Evolutionary conservation across 2,329 filamentous ascomycete genomes (phyloP).

Genomic region (Pseudogymnoascus sp.): DNA sequence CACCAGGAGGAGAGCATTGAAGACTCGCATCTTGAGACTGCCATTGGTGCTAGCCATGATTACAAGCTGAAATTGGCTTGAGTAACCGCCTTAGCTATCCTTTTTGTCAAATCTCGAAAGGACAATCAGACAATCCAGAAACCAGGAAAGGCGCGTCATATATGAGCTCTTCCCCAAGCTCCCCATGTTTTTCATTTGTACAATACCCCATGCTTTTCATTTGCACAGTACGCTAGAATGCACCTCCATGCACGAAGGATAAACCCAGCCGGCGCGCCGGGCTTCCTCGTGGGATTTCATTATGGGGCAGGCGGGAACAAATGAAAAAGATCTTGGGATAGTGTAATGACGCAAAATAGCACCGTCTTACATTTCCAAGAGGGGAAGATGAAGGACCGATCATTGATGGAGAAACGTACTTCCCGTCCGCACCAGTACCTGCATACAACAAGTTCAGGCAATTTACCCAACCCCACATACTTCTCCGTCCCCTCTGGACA

Average conservation of each 20-base stretch:
- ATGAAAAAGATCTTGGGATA: background rate
- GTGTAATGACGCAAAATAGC: background rate
- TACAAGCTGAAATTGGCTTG: background rate
- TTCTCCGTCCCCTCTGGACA: background rate
- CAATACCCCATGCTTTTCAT: background rate
- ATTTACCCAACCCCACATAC: background rate
- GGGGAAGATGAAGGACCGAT: background rate
- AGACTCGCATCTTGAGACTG: background rate
- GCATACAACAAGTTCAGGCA: background rate
- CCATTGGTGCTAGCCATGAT: background rate
- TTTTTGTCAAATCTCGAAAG: background rate
- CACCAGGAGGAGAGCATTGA: background rate
- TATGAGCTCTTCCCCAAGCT: background rate
- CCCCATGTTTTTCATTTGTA: background rate
- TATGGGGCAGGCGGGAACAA: background rate
- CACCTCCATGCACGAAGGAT: background rate
- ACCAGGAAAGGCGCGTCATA: background rate
- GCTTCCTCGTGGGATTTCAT: background rate
- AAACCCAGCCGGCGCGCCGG: background rate
- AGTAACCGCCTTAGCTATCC: background rate
- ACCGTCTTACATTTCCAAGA: background rate
- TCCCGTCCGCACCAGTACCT: background rate
- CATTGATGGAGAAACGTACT: slow-evolving; percentile 8
- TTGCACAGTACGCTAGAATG: background rate
- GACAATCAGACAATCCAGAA: background rate